Base-by-base conservation (phyloP, 495 filamentous ascomycete species). In the Friedmanniomyces endolithicus region DNA sequence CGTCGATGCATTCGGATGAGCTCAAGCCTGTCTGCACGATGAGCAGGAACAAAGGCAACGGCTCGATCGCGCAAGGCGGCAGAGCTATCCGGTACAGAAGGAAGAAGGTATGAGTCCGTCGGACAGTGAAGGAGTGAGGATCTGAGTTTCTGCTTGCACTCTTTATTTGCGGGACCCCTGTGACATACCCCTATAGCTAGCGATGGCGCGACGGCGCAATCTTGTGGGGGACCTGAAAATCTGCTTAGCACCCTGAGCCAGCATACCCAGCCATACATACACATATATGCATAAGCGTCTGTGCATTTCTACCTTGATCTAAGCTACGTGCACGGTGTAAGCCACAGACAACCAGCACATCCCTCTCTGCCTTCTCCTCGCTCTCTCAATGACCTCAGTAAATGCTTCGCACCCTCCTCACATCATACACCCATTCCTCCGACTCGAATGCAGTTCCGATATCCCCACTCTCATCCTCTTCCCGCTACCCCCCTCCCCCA, bases 391-490 rank as follows among this genome's bases (percentile, higher is more conserved):
- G n/a, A n/a, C n/a, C n/a, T n/a, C n/a, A n/a, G n/a, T n/a, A n/a
- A n/a, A n/a, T n/a, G n/a, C n/a, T n/a, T n/a, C n/a, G n/a, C n/a
- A 23, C 39, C 2, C 3, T 33, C 52, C 23, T 53, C 49, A 97
- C 88, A 96, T 94, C 71, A 94, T 71, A 67, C 94, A 98, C 16
- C 86, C 92, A 58, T 87, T 83, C 71, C 87, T 87, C 60, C 87
- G 85, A 64, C 88, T 95, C 39, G 84, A 92, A 64, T 94, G 88
- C 64, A 96, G 63, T 47, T 95, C 89, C 60, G 86, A 88, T 49
- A 81, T 75, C 1, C 83, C 87, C 22, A 97, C 73, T 65, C 86
- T 81, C 63, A 88, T 75, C 48, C 85, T 78, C 57, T 77, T 78
- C 48, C 74, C 76, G 17, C 74, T 72, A 2, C n/a, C 39, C 6